Conservation (phyloP, 2,329 filamentous ascomycete species). For the Aspergillus ruber region DNA sequence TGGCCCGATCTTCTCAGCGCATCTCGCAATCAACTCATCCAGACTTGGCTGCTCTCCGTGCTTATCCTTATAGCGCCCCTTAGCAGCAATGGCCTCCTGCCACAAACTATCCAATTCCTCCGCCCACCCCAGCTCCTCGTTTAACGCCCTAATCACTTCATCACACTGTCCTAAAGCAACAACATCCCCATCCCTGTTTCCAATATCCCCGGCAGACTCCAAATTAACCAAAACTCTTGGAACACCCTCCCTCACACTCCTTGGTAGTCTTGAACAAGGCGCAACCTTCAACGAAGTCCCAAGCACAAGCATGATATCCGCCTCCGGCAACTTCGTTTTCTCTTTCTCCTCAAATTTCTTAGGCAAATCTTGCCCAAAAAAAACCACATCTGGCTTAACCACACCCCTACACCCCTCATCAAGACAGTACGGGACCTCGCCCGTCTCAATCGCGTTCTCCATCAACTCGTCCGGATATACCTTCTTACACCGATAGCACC, state of each 20-base stretch:
- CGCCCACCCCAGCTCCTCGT: conserved; percentile 68
- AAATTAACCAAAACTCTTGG: conserved; percentile 75
- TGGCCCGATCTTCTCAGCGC: conserved; percentile 43
- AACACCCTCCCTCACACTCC: conserved; percentile 49
- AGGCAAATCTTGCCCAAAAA: conserved; percentile 68
- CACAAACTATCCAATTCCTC: conserved; percentile 69
- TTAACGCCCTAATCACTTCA: conserved; percentile 63
- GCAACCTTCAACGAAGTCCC: conserved; percentile 75
- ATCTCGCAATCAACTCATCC: conserved; percentile 45
- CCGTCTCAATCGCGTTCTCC: conserved; percentile 57
- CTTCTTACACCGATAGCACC: conserved; percentile 71
- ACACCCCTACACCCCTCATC: conserved; percentile 57
- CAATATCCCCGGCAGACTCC: conserved; percentile 70
- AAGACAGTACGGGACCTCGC: conserved; percentile 61
- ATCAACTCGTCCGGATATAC: conserved; percentile 64
- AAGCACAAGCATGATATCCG: conserved; percentile 68
- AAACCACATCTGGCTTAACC: conserved; percentile 81
- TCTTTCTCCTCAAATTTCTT: conserved; percentile 54
- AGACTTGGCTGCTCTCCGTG: conserved; percentile 39
- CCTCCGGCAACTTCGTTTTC: conserved; percentile 44
- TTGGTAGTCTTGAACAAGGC: conserved; percentile 69
- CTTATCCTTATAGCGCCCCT: conserved; percentile 49
- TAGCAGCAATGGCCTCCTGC: conserved; percentile 47
- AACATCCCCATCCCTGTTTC: conserved; percentile 67
- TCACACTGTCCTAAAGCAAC: conserved; percentile 70